Evolutionary conservation across 2,329 filamentous ascomycete species (phyloP).

Genomic region (Apiospora aurea): DNA sequence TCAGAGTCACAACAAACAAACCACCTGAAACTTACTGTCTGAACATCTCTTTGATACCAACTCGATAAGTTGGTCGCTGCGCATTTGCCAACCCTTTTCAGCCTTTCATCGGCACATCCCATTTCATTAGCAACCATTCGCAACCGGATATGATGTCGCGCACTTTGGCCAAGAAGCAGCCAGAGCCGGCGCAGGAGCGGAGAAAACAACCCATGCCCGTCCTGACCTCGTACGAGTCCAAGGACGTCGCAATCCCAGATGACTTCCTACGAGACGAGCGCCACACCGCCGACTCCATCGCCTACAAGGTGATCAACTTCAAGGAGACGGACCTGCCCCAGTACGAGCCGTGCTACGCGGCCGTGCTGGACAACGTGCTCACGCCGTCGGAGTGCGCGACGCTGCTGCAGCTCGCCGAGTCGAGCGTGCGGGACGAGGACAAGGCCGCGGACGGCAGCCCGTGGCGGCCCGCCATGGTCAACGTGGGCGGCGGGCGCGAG

Average conservation of each 20-base stretch:
- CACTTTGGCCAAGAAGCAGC: neutral
- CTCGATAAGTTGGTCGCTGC: neutral
- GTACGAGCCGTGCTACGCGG: conserved; percentile 63
- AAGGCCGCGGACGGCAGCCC: conserved; percentile 40
- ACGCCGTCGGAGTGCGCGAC: conserved; percentile 39
- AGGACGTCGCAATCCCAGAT: conserved; percentile 48
- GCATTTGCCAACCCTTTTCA: neutral
- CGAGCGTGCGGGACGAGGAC: conserved; percentile 57
- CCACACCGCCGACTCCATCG: conserved; percentile 52
- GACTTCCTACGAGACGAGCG: conserved; percentile 55
- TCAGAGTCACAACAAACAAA: neutral
- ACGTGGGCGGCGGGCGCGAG: conserved; percentile 68
- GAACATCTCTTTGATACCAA: neutral
- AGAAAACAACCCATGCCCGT: conserved; percentile 32
- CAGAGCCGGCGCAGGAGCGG: neutral
- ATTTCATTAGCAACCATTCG: neutral
- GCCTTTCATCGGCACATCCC: neutral
- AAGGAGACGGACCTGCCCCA: conserved; percentile 54
- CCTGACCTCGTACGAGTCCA: conserved; percentile 43
- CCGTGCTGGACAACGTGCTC: conserved; percentile 59
- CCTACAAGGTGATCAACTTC: conserved; percentile 61
- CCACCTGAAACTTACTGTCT: neutral
- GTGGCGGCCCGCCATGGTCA: conserved; percentile 76
- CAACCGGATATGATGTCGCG: neutral
- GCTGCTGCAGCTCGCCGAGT: conserved; percentile 59